Percentiles rank a stretch among this genome's conserved stretches.
Evolutionary conservation across 139 green algal genomes (phyloP).

Genomic region (Chlorella sp.): DNA sequence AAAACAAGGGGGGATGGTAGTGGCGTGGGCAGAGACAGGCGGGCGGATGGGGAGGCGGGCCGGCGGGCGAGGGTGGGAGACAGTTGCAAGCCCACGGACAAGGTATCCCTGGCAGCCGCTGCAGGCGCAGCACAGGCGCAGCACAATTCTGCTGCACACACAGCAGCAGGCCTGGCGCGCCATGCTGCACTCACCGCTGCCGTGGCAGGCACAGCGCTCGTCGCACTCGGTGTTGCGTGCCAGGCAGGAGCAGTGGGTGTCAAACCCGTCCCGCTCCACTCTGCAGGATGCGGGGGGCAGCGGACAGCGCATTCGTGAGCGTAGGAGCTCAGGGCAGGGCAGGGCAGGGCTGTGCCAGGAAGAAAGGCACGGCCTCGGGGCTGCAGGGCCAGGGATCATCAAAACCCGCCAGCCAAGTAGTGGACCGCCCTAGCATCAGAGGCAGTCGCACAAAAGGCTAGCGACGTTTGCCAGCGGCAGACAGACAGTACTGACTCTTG

Average conservation of each 20-base stretch:
- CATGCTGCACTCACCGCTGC: not conserved
- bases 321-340: not conserved
- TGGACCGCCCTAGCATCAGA: not conserved
- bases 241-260: conserved; percentile 61
- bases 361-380: not conserved
- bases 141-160: not conserved
- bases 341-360: not conserved
- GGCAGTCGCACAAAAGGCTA: not conserved
- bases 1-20: not conserved
- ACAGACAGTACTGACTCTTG: too few species aligned
- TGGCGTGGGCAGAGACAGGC: not conserved
- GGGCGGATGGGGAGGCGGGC: not conserved
- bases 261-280: conserved; percentile 54
- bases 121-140: not conserved
- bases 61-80: too few species aligned
- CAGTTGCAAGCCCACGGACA: not conserved
- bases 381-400: not conserved
- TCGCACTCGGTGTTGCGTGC: conserved; percentile 68
- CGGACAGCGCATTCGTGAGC: too few species aligned
- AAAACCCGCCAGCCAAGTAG: not conserved
- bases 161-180: not conserved
- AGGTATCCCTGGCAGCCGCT: not conserved
- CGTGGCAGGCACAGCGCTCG: conserved; percentile 47
- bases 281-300: not conserved
- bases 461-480: too few species aligned